Percentiles rank a stretch among this genome's conserved stretches.
phyloP scores from a whole-genome alignment of 495 filamentous ascomycete genomes.

The Lichina pygmaea region DNA sequence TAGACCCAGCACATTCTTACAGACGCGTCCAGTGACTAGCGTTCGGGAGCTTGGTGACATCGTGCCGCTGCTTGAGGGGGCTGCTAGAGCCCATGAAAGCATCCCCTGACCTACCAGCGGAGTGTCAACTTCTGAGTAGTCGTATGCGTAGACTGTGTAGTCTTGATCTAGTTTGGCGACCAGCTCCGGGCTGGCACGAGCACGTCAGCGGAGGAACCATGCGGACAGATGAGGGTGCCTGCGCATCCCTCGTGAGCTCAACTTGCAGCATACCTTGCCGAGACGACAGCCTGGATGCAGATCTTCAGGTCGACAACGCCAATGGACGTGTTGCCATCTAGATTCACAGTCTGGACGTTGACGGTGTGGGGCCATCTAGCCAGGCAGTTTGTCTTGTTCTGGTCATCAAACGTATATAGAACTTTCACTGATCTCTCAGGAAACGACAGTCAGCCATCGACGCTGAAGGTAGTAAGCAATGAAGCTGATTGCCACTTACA shows the following conservation, averaged over 20 bases:
- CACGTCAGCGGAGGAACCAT: background rate
- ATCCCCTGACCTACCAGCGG: slow-evolving; percentile 90
- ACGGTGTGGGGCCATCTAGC: slow-evolving; percentile 68
- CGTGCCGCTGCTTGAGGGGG: slow-evolving; percentile 24
- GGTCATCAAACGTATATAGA: slow-evolving; percentile 84
- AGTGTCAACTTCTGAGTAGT: slow-evolving; percentile 82
- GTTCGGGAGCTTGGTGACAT: slow-evolving; percentile 34
- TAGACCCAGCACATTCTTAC: slow-evolving; percentile 54
- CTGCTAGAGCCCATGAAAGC: slow-evolving; percentile 62
- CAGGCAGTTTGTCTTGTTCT: slow-evolving; percentile 69
- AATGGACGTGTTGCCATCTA: slow-evolving; percentile 55
- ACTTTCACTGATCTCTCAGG: slow-evolving; percentile 50
- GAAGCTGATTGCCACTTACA: too few species aligned
- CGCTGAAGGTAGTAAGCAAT: too few species aligned
- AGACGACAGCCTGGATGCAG: slow-evolving; percentile 67
- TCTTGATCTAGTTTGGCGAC: slow-evolving; percentile 62
- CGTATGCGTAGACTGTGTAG: slow-evolving; percentile 88
- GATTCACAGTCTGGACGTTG: slow-evolving; percentile 45
- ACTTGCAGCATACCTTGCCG: slow-evolving; percentile 25
- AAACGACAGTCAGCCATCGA: too few species aligned
- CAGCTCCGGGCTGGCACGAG: slow-evolving; percentile 45
- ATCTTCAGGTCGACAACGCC: slow-evolving; percentile 76
- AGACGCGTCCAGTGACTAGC: slow-evolving; percentile 75
- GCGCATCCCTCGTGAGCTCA: background rate
- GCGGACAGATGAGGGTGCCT: background rate